Conservation (phyloP, 257 asterid species). For the Orobanche coerulescens region DNA sequence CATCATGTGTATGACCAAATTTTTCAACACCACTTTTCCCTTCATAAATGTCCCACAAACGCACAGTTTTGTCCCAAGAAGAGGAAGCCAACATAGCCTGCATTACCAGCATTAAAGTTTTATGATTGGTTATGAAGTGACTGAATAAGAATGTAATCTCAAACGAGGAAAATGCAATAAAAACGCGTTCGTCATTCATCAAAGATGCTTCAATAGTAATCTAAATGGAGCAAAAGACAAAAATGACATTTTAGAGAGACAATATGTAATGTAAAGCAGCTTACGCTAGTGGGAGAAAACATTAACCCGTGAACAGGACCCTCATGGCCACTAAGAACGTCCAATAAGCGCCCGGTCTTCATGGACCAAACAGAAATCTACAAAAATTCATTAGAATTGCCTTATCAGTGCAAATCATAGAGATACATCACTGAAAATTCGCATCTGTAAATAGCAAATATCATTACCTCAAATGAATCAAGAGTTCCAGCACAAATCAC, state of each 20-base stretch:
- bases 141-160: slow-evolving; percentile 9
- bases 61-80: slow-evolving; percentile 94
- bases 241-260: not conserved
- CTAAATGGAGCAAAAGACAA: not conserved
- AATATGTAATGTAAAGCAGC: slow-evolving; percentile 19
- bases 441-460: slow-evolving; percentile 20
- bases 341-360: slow-evolving; percentile 91
- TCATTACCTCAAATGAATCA: slow-evolving; percentile 87
- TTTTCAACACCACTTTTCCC: slow-evolving; percentile 90
- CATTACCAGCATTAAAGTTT: slow-evolving; percentile 5
- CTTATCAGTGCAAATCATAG: slow-evolving; percentile 26
- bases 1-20: slow-evolving; percentile 86
- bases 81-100: slow-evolving; percentile 91
- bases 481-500: slow-evolving; percentile 98
- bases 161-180: not conserved
- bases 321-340: slow-evolving; percentile 93
- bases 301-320: slow-evolving; percentile 97
- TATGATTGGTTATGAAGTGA: not conserved
- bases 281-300: slow-evolving; percentile 88
- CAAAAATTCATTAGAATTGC: slow-evolving; percentile 12
- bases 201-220: not conserved
- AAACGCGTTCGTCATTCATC: not conserved
- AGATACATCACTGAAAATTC: slow-evolving; percentile 13
- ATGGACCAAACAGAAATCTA: slow-evolving; percentile 98
- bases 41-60: slow-evolving; percentile 91